Evolutionary conservation across 768 basidiomycete species (phyloP).

Genomic region (Kwoniella mangroviensis): DNA sequence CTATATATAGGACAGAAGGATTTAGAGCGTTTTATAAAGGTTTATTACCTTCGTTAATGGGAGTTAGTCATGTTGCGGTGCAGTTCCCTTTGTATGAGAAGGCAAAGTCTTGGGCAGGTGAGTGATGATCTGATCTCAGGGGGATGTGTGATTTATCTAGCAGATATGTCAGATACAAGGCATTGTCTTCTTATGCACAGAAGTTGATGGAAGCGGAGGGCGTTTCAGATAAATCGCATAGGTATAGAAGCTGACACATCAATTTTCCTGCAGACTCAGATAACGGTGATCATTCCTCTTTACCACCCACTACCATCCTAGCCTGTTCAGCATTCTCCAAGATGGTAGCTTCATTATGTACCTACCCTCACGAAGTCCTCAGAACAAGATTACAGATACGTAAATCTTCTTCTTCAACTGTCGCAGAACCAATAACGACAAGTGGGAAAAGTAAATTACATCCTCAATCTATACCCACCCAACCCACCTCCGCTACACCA

Average conservation of each 20-base stretch:
- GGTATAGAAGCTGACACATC: background rate
- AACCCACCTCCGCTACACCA: constrained; percentile 51
- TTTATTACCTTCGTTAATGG: constrained; percentile 86
- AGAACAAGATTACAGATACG: constrained; percentile 94
- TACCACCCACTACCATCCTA: constrained; percentile 72
- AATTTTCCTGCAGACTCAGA: constrained; percentile 39
- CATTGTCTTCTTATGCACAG: too few species aligned
- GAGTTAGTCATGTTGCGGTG: constrained; percentile 92
- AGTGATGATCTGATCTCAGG: constrained; percentile 49
- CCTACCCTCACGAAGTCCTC: constrained; percentile 97
- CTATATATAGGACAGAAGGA: constrained; percentile 91
- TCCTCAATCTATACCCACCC: constrained; percentile 13
- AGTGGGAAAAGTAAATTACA: constrained; percentile 7
- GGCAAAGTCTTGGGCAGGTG: constrained; percentile 83
- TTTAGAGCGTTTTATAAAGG: constrained; percentile 89
- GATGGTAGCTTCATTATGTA: constrained; percentile 92
- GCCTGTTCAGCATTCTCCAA: constrained; percentile 90
- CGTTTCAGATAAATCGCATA: too few species aligned
- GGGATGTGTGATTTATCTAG: too few species aligned
- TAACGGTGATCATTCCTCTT: constrained; percentile 53
- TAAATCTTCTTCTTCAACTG: constrained; percentile 26
- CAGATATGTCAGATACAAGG: too few species aligned
- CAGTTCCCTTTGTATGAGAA: constrained; percentile 97
- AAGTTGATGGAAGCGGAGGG: too few species aligned
- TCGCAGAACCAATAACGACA: too few species aligned